Conservation (phyloP, 495 filamentous ascomycete species). For the Penicillium soppii region DNA sequence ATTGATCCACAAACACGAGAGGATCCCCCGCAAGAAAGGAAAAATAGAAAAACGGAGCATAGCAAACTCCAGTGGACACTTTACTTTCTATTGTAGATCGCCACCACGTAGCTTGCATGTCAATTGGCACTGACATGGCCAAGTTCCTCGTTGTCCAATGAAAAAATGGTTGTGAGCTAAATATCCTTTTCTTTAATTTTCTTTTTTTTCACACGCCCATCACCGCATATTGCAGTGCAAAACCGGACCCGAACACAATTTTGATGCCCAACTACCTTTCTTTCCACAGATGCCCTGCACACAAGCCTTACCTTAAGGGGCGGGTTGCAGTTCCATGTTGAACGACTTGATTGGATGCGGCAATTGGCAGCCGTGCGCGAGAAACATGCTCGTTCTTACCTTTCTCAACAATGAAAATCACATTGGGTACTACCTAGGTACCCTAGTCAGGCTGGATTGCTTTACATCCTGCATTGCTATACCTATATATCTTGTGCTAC, state of each 20-base stretch:
- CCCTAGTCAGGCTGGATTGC: too few relatives aligned
- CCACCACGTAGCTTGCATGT: neutral
- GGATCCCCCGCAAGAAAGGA: slow-evolving; percentile 3
- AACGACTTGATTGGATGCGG: neutral
- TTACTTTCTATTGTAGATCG: neutral
- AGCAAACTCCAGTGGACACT: neutral
- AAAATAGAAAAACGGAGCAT: slow-evolving; percentile 3
- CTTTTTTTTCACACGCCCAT: neutral
- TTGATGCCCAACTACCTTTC: slow-evolving; percentile 13
- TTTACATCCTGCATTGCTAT: too few relatives aligned
- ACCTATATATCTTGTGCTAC: too few relatives aligned
- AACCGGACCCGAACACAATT: slow-evolving; percentile 5
- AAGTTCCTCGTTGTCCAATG: neutral
- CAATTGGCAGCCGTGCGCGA: neutral
- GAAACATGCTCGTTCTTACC: neutral
- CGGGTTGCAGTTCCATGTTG: neutral
- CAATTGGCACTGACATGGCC: neutral
- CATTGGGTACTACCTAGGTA: too few relatives aligned
- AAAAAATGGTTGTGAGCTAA: neutral
- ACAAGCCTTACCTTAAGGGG: slow-evolving; percentile 6
- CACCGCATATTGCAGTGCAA: neutral
- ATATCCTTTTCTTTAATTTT: neutral
- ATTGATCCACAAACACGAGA: slow-evolving; percentile 1
- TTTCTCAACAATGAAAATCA: too few relatives aligned
- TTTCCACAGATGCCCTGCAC: slow-evolving; percentile 1